Conservation (phyloP, 2,329 filamentous ascomycete genomes). For the Niveomyces coronatus region DNA sequence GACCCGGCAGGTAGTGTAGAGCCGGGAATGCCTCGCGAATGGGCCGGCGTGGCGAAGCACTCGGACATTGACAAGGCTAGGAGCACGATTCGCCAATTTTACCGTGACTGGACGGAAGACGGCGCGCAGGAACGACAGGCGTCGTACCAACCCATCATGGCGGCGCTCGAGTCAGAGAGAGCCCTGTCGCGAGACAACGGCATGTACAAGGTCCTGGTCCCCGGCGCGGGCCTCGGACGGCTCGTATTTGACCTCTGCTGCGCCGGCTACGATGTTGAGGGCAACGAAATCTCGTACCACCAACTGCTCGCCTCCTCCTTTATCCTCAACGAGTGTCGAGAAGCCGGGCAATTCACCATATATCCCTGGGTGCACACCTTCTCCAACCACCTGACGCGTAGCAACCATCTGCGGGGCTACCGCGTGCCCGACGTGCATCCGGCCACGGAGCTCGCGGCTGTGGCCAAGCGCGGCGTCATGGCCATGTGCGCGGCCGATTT, state of each 20-base stretch:
- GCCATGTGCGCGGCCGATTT: constrained; percentile 93
- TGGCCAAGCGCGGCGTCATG: constrained; percentile 53
- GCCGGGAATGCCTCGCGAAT: constrained; percentile 45
- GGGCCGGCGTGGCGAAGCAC: constrained; percentile 60
- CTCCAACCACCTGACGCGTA: constrained; percentile 68
- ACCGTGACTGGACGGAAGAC: constrained; percentile 83
- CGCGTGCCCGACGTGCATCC: constrained; percentile 74
- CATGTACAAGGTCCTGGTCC: constrained; percentile 63
- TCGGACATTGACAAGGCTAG: constrained; percentile 82
- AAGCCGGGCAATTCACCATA: constrained; percentile 55
- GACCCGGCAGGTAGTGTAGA: constrained; percentile 27
- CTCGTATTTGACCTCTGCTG: constrained; percentile 79
- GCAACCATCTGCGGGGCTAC: constrained; percentile 65
- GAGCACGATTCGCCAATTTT: constrained; percentile 87
- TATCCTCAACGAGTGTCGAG: constrained; percentile 57
- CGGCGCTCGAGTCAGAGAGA: constrained; percentile 47
- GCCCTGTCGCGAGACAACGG: constrained; percentile 19
- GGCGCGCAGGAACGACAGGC: constrained; percentile 64
- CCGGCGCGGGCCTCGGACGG: constrained; percentile 79
- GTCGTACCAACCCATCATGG: constrained; percentile 65
- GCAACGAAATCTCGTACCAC: constrained; percentile 95
- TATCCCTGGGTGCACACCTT: constrained; percentile 83
- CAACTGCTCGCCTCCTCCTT: constrained; percentile 79
- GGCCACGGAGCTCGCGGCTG: constrained; percentile 37
- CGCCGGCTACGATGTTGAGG: constrained; percentile 65